Evolutionary conservation across 2,329 filamentous ascomycete species (phyloP).

Genomic region (Diaporthe aspalathi): DNA sequence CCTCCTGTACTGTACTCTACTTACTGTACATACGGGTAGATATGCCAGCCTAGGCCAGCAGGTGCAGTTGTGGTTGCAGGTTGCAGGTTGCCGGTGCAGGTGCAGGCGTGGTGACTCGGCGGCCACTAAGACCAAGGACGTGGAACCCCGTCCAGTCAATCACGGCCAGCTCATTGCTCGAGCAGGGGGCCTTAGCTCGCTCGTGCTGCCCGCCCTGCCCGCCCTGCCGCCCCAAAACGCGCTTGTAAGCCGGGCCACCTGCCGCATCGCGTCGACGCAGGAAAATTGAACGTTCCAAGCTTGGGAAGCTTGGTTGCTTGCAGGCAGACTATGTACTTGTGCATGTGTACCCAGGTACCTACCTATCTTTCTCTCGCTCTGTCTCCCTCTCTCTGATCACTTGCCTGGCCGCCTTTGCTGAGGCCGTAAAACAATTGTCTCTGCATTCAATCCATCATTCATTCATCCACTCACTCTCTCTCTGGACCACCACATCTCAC

Average conservation of each 20-base stretch:
- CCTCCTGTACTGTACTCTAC: not conserved
- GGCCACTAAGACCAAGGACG: constrained; percentile 7
- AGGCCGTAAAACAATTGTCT: constrained; percentile 16
- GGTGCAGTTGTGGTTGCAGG: too few species aligned
- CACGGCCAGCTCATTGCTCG: too few species aligned
- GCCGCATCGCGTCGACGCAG: constrained; percentile 16
- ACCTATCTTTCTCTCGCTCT: too few species aligned
- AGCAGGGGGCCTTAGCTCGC: too few species aligned
- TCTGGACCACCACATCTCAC: not conserved
- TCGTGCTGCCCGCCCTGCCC: constrained; percentile 25
- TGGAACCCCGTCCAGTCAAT: constrained; percentile 5
- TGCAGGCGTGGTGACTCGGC: constrained; percentile 12
- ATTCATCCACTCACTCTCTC: not conserved
- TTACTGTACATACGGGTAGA: not conserved
- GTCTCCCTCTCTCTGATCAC: not conserved
- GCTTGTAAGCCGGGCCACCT: constrained; percentile 23
- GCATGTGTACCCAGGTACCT: constrained; percentile 12
- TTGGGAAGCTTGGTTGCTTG: not conserved
- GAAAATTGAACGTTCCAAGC: constrained; percentile 18
- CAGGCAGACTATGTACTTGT: too few species aligned
- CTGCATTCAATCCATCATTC: constrained; percentile 1
- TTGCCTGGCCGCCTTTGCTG: constrained; percentile 18
- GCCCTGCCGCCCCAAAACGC: constrained; percentile 38
- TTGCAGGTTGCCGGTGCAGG: too few species aligned
- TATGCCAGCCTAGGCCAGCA: constrained; percentile 2